Conservation (phyloP, 495 filamentous ascomycete genomes). For the Annulohypoxylon nitens region DNA sequence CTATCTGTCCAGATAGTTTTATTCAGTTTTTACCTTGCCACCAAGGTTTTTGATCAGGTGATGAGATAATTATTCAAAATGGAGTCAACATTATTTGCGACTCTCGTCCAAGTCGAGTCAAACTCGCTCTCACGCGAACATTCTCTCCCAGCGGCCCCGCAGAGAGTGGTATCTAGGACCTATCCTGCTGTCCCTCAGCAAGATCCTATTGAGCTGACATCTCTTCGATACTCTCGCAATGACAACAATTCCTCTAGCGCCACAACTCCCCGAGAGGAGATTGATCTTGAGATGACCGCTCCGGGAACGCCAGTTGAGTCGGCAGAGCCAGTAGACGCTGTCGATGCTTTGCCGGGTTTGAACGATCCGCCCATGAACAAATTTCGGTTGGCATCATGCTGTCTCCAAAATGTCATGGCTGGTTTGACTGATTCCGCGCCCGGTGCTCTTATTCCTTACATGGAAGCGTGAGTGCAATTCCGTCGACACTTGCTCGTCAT, state of each 20-base stretch:
- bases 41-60: neutral
- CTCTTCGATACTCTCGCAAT: constrained; percentile 31
- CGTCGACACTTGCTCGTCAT: neutral
- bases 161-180: constrained; percentile 53
- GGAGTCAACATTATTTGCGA: constrained; percentile 45
- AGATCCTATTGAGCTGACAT: constrained; percentile 53
- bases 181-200: constrained; percentile 57
- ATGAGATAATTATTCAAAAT: constrained; percentile 44
- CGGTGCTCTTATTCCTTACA: constrained; percentile 80
- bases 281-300: constrained; percentile 67
- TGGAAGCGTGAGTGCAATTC: constrained; percentile 62
- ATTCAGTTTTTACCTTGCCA: neutral
- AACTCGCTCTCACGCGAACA: constrained; percentile 36
- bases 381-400: constrained; percentile 60
- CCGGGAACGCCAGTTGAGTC: constrained; percentile 56
- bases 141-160: constrained; percentile 49
- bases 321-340: constrained; percentile 50
- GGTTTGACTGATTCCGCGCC: constrained; percentile 74
- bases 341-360: constrained; percentile 63
- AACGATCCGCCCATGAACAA: constrained; percentile 69
- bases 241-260: constrained; percentile 41
- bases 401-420: constrained; percentile 66
- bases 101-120: constrained; percentile 51
- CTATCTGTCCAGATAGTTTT: neutral
- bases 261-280: constrained; percentile 59